Conservation (phyloP, 148 eudicot genomes). For the Rhododendron henanense region DNA sequence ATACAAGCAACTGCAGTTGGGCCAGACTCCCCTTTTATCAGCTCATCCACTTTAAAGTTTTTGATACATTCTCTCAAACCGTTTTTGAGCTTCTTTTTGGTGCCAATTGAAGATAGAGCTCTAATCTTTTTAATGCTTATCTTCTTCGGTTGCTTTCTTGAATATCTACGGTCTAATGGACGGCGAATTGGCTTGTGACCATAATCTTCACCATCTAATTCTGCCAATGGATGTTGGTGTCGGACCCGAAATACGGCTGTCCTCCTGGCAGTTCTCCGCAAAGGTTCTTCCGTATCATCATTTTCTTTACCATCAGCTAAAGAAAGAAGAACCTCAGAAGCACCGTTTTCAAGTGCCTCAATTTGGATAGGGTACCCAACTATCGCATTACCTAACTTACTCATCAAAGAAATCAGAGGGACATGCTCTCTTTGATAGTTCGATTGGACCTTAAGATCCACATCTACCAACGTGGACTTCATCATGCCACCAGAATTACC, state of each 20-base stretch:
- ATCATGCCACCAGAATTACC: conserved; percentile 32
- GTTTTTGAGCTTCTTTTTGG: conserved; percentile 37
- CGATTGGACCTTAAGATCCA: conserved; percentile 71
- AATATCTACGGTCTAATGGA: conserved; percentile 22
- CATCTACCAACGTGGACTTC: conserved; percentile 61
- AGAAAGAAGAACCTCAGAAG: conserved; percentile 46
- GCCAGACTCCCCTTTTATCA: conserved; percentile 45
- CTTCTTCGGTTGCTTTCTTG: conserved; percentile 46
- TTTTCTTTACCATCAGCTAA: conserved; percentile 24
- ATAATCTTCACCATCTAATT: conserved; percentile 3
- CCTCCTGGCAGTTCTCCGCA: conserved; percentile 76
- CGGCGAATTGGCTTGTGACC: conserved; percentile 8
- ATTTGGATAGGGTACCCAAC: conserved; percentile 90
- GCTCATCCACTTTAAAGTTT: conserved; percentile 39
- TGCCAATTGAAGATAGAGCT: conserved; percentile 64
- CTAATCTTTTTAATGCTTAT: conserved; percentile 53
- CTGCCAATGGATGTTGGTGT: conserved; percentile 19
- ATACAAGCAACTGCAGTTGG: conserved; percentile 77
- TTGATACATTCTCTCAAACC: conserved; percentile 21
- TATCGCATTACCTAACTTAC: conserved; percentile 84
- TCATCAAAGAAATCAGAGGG: conserved; percentile 87
- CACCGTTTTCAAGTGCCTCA: conserved; percentile 63
- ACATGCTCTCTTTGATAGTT: conserved; percentile 72
- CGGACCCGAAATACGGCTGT: conserved; percentile 46
- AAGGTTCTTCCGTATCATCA: conserved; percentile 36